These are phyloP conservation scores for Powellomyces hirtus DNA, from an alignment of 192 early-diverging fungal species.

Conservation along the genomic window DNA sequence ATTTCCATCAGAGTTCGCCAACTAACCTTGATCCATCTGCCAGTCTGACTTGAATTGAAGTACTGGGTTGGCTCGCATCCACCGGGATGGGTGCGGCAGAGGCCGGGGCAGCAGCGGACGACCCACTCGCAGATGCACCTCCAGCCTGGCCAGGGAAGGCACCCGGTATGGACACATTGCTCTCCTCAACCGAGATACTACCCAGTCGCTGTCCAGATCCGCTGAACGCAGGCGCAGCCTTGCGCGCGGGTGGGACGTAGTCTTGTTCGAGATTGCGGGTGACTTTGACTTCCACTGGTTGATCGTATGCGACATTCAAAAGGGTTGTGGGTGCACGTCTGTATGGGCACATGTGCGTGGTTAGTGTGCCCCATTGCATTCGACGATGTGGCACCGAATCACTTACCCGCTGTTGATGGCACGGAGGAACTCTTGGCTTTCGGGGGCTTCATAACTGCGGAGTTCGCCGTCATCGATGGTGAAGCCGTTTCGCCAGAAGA, in stretches of 20 bases:
- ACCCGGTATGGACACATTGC: conserved; percentile 18
- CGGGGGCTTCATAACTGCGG: conserved; percentile 79
- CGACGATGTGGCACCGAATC: not conserved
- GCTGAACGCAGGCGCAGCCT: conserved; percentile 71
- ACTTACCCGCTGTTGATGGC: conserved; percentile 83
- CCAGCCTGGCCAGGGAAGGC: conserved; percentile 1
- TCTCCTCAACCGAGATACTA: conserved; percentile 38
- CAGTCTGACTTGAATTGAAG: conserved; percentile 88
- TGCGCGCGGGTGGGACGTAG: conserved; percentile 78
- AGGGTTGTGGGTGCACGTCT: conserved; percentile 84
- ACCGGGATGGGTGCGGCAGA: conserved; percentile 40
- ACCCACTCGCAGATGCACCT: not conserved
- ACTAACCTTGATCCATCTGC: conserved; percentile 76
- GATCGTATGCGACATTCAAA: conserved; percentile 83
- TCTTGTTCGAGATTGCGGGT: conserved; percentile 80
- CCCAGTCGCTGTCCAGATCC: conserved; percentile 82
- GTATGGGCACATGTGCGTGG: not conserved
- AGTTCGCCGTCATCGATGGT: conserved; percentile 92
- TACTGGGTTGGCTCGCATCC: conserved; percentile 74
- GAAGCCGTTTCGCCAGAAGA: conserved; percentile 96
- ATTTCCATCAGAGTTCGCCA: not conserved
- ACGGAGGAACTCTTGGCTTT: conserved; percentile 78
- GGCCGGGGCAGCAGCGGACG: not conserved
- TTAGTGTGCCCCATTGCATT: not conserved
- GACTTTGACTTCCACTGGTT: conserved; percentile 88